Conservation (phyloP, 1,139 yeast species). For the Blastobotrys elegans region DNA sequence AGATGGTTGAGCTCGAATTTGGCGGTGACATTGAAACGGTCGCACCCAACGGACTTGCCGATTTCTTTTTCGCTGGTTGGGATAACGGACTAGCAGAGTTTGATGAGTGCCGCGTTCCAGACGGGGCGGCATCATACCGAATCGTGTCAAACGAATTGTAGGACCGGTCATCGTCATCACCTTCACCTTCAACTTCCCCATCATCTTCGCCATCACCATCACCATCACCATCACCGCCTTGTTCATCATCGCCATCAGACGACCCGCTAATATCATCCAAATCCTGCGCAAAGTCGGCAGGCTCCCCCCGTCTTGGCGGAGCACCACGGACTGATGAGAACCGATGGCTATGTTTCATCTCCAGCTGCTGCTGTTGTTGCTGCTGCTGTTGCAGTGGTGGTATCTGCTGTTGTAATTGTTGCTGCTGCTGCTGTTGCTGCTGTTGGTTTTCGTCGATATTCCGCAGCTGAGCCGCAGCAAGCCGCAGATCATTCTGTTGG, state of each 20-base stretch:
- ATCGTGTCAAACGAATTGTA: constrained; percentile 15
- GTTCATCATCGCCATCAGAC: constrained; percentile 11
- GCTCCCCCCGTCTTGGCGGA: constrained; percentile 17
- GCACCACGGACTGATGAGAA: background rate
- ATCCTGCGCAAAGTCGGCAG: constrained; percentile 20
- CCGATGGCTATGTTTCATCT: background rate
- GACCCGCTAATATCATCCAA: constrained; percentile 13
- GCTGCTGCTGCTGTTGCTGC: background rate
- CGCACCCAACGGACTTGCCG: constrained; percentile 16
- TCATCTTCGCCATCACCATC: constrained; percentile 4
- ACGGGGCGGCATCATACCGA: constrained; percentile 8
- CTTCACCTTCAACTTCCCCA: no score
- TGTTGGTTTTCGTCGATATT: background rate
- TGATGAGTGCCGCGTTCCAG: constrained; percentile 6
- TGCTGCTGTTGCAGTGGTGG: no score
- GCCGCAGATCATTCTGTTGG: background rate
- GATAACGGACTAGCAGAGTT: constrained; percentile 5
- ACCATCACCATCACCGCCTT: constrained; percentile 5
- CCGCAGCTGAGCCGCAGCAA: constrained; percentile 4
- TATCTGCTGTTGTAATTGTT: background rate
- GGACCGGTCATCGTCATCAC: constrained; percentile 3
- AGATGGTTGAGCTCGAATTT: background rate
- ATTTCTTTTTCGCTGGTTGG: constrained; percentile 9
- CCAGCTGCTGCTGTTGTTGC: background rate
- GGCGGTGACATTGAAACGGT: background rate